Evolutionary conservation across 1,284 basidiomycete species (phyloP), one percentile per base, ranked within the genome.

Genomic region (Mycena citricolor): DNA sequence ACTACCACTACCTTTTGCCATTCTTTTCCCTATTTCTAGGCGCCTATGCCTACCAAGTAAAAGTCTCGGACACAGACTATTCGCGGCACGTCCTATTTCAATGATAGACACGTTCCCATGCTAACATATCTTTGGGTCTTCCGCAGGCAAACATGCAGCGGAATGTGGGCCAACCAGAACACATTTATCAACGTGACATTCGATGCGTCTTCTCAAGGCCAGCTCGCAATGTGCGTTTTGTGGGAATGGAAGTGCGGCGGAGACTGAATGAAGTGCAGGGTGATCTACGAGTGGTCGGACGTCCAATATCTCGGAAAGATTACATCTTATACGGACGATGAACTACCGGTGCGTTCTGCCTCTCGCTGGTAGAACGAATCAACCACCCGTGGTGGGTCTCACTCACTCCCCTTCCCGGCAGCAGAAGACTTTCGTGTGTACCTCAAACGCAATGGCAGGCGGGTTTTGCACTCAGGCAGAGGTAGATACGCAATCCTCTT

Each of bases 141-240:
- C n/a, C n/a, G n/a, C n/a, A n/a, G n/a, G n/a, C 94, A 98, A 74
- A 85, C 87, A 62, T 99, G 94, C 70, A 91, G 86, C 50, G 94
- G 94, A 42, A 97, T 99, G 91, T 95, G 89, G 79, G 89, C 81
- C 20, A 81, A 81, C 41, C 65, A 77, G 42, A 74, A 82, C 28
- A 88, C 94, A 19, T 86, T 78, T 65, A 93, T 97, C 54, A 90
- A 95, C 64, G 92, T 95, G 42, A 81, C 81, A 5, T 98, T 97
- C 67, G 81, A 91, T 56, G 65, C 72, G 8, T 56, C 67, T n/a
- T 93, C 92, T 3, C 71, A 81, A 56, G 95, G 95, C n/a, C 90
- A 94, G 60, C 73, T 97, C 21, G 90, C 95, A 13, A 83, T 95
- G 52, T 43, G 22, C 33, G 38, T 29, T 17, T 12, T 23, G 1